phyloP scores from a whole-genome alignment of 805 yeast genomes.

The Grigorovia transvaalensis region DNA sequence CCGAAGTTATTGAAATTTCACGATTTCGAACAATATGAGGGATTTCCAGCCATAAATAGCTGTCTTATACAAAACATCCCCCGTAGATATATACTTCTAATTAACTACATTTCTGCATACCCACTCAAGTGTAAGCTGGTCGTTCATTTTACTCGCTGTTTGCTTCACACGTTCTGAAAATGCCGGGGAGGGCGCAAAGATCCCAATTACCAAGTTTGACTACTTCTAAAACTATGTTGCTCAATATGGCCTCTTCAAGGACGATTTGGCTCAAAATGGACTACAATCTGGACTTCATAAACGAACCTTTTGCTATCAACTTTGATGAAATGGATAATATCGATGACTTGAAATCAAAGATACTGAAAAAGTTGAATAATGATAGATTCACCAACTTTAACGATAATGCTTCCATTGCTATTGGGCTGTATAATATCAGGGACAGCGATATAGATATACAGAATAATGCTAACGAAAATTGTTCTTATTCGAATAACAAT shows the following conservation, averaged over 20 bases:
- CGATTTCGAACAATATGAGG: not conserved
- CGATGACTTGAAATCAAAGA: constrained; percentile 68
- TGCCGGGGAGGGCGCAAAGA: not conserved
- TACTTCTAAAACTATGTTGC: constrained; percentile 3
- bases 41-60: not conserved
- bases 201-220: constrained; percentile 1
- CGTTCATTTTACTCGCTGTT: not conserved
- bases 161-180: not conserved
- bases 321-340: constrained; percentile 56
- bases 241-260: constrained; percentile 5
- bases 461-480: not conserved
- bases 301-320: constrained; percentile 54
- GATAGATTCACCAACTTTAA: constrained; percentile 55
- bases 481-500: not conserved
- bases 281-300: constrained; percentile 5
- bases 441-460: not conserved
- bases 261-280: constrained; percentile 21
- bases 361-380: constrained; percentile 40
- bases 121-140: not conserved
- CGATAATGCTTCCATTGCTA: constrained; percentile 59
- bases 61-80: not conserved
- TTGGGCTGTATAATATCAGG: constrained; percentile 28
- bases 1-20: not conserved
- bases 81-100: not conserved
- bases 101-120: not conserved